Percentiles rank a stretch among this genome's conserved stretches.
Evolutionary conservation across 371 early-diverging fungal species (phyloP).

Genomic region (Nosema muscidifuracis): DNA sequence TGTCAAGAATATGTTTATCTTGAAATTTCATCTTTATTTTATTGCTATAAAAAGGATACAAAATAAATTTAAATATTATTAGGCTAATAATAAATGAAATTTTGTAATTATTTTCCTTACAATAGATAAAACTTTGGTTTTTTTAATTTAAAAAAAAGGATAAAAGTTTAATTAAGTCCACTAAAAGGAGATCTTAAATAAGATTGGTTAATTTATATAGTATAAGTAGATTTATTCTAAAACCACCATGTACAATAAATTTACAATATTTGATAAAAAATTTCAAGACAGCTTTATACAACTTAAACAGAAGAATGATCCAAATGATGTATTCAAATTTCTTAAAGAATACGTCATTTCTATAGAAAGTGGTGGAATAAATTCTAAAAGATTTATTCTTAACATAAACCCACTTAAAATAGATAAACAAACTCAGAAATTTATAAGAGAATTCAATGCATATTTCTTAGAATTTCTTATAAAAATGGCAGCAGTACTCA

Average conservation of each 20-base stretch:
- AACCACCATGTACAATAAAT: neutral
- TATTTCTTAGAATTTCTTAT: slow-evolving; percentile 23
- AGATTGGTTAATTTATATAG: neutral
- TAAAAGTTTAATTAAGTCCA: too few species aligned
- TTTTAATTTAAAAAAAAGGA: too few species aligned
- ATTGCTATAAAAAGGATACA: too few species aligned
- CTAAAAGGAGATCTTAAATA: neutral
- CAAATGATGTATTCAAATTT: slow-evolving; percentile 24
- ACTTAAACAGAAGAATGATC: neutral
- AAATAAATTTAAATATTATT: too few species aligned
- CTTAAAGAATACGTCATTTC: slow-evolving; percentile 37
- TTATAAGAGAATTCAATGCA: slow-evolving; percentile 38
- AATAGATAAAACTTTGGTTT: too few species aligned
- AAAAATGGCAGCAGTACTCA: slow-evolving; percentile 51
- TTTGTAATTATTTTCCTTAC: too few species aligned
- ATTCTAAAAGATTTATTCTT: slow-evolving; percentile 17
- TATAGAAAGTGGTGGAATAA: slow-evolving; percentile 30
- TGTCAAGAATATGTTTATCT: too few species aligned
- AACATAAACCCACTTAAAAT: slow-evolving; percentile 15
- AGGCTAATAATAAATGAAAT: too few species aligned
- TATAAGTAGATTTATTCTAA: neutral
- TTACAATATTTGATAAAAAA: neutral
- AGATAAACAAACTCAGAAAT: neutral
- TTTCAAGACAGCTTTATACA: neutral
- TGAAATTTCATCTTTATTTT: too few species aligned